Percentiles rank a stretch among this genome's conserved stretches.
These are phyloP conservation scores for Pulicaria dysenterica DNA, from an alignment of 129 eudicot species.

Conservation along the genomic window DNA sequence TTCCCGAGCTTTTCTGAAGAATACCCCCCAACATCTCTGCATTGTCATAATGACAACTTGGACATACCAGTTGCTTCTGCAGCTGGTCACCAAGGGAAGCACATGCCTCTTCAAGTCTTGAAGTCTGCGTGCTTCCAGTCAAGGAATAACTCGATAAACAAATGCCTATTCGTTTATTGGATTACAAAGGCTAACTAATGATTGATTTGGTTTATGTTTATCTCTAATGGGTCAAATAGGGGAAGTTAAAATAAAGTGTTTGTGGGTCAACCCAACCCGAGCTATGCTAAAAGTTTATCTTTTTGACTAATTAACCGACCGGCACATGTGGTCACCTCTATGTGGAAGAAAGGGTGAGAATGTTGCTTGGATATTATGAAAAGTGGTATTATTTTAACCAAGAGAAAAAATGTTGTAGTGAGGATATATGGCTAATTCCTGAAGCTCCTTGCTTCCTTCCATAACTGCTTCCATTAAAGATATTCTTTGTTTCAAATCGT, in stretches of 20 bases:
- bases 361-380: too few relatives aligned
- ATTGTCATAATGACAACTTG: slow-evolving; percentile 63
- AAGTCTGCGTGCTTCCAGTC: slow-evolving; percentile 60
- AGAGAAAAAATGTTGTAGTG: slow-evolving; percentile 1
- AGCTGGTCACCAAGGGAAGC: slow-evolving; percentile 58
- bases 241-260: background rate
- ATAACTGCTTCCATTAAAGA: slow-evolving; percentile 55
- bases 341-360: background rate
- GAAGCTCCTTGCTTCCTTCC: slow-evolving; percentile 67
- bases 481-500: slow-evolving; percentile 50
- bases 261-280: background rate
- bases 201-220: background rate
- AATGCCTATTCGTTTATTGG: too few relatives aligned
- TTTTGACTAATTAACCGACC: background rate
- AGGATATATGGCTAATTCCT: slow-evolving; percentile 78
- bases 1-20: slow-evolving; percentile 42
- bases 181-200: background rate
- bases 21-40: slow-evolving; percentile 51
- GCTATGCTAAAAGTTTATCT: too few relatives aligned
- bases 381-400: too few relatives aligned
- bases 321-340: background rate
- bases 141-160: slow-evolving; percentile 28
- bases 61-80: slow-evolving; percentile 73
- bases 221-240: background rate
- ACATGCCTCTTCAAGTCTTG: slow-evolving; percentile 55